Conservation (phyloP, 306 rosid genomes). For the Gleditsia sinensis region DNA sequence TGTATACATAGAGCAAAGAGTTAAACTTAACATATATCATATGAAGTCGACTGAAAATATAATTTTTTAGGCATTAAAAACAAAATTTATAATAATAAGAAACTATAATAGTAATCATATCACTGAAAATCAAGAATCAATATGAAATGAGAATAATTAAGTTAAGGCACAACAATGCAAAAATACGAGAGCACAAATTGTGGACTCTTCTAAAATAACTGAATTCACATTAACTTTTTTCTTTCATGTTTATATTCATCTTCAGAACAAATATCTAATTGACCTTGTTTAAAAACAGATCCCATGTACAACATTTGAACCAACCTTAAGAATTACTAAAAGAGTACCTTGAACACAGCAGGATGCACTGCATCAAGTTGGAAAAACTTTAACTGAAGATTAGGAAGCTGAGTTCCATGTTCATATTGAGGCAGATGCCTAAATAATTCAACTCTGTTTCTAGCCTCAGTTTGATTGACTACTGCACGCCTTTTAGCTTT, state of each 20-base stretch:
- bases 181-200: not conserved
- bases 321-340: constrained; percentile 17
- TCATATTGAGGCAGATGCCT: constrained; percentile 91
- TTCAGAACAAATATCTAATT: constrained; percentile 17
- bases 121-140: constrained; percentile 7
- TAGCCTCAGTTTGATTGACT: constrained; percentile 78
- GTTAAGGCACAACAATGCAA: constrained; percentile 25
- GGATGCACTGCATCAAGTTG: constrained; percentile 79
- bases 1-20: constrained; percentile 2
- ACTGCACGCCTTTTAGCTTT: constrained; percentile 78
- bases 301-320: constrained; percentile 6
- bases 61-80: constrained; percentile 8
- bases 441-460: constrained; percentile 83
- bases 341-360: constrained; percentile 73
- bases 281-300: constrained; percentile 1
- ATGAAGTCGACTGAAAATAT: not conserved
- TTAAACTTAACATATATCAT: not conserved
- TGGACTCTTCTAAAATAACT: constrained; percentile 12
- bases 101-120: not conserved
- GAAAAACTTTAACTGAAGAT: constrained; percentile 73
- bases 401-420: constrained; percentile 69
- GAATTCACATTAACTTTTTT: not conserved
- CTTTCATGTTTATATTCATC: constrained; percentile 1
- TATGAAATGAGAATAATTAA: not conserved
- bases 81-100: not conserved